Evolutionary conservation across 2,329 filamentous ascomycete genomes (phyloP).

Genomic region (Fusarium haematococcum): DNA sequence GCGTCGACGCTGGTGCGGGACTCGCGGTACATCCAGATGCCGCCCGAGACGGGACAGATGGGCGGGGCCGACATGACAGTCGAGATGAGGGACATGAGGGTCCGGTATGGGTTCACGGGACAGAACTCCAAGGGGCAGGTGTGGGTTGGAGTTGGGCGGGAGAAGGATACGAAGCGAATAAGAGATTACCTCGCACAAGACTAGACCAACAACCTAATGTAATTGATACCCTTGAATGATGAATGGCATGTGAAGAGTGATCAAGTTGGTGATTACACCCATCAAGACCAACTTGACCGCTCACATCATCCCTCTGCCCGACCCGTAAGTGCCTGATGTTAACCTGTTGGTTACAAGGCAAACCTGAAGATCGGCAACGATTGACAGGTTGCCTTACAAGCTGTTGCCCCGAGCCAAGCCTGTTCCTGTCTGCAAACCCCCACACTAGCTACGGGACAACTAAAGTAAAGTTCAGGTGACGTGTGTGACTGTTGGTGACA

Average conservation of each 20-base stretch:
- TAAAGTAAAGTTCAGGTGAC: not conserved
- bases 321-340: slow-evolving; percentile 3
- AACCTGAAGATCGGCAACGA: not conserved
- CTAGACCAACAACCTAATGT: not conserved
- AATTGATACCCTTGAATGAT: not conserved
- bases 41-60: not conserved
- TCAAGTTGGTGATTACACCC: not conserved
- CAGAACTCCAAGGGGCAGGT: not conserved
- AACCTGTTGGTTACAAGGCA: not conserved
- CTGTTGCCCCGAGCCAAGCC: not conserved
- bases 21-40: slow-evolving; percentile 11
- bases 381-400: not conserved
- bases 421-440: not conserved
- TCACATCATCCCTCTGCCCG: not conserved
- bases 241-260: not conserved
- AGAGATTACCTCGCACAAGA: not conserved
- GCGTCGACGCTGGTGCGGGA: slow-evolving; percentile 24
- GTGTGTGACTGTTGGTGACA: slow-evolving; percentile 4
- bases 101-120: not conserved
- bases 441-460: not conserved
- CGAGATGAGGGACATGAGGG: not conserved
- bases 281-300: not conserved
- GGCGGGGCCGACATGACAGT: not conserved
- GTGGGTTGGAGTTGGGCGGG: not conserved
- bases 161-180: not conserved